Evolutionary conservation across 495 filamentous ascomycete genomes (phyloP), one percentile per base, ranked within the genome.

Genomic region (Lasiosphaeria ovina): DNA sequence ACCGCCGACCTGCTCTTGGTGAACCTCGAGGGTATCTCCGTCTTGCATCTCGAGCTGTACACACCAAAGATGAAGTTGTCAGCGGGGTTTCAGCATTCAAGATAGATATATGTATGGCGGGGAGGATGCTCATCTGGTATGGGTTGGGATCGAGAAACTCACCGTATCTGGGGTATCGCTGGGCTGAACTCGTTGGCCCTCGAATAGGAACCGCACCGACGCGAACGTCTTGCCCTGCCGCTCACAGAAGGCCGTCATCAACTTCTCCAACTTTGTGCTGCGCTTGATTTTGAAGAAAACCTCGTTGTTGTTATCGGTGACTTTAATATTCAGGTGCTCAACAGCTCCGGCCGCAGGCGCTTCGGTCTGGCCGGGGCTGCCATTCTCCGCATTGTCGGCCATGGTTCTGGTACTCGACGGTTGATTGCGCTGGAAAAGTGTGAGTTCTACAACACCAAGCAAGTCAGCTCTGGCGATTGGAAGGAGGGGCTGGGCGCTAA

Each of bases 251-350:
- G 95, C 95, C 61, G 93, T 91, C 95, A 99, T 99, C 44, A 99
- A 77, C 81, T 99, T 99, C 78, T 95, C 93, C 35, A 99, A 85
- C 68, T 89, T 87, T 0, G 95, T 99, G 5, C 89, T 92, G 5
- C 93, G 89, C 86, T 99, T 99, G 77, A 99, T 99, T 82, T 99
- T 99, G 82, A 99, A 99, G 76, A 99, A 99, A 64, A 99, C 95
- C 67, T 99, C 95, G 69, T 99, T 99, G 79, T 99, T 97, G 78
- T 96, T 97, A 66, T 99, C 95, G 0, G 95, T 98, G n/a, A 99
- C 95, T 72, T 99, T 99, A 81, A 99, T 98, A 74, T 99, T 99
- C 7, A 99, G 81, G 74, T 99, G 95, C 74, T 98, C 24, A 24
- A 24, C 24, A 24, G 24, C 95, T 40, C 73, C 63, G 48, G 35